Evolutionary conservation across 2,329 filamentous ascomycete genomes (phyloP).

Genomic region (Ceratocystis cacaofunesta): DNA sequence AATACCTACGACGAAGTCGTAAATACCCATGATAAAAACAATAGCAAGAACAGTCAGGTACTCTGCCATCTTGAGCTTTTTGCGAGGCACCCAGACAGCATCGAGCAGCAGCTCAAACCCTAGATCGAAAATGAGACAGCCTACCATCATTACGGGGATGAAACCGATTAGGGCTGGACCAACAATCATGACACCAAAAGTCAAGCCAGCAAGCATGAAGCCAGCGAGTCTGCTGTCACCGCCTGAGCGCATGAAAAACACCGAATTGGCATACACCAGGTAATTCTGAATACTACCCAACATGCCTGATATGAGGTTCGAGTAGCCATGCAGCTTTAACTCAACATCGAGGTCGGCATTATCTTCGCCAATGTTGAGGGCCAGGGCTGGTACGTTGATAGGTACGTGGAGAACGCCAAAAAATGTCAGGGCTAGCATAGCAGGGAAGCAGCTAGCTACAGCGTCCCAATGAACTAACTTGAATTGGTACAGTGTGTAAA

Average conservation of each 20-base stretch:
- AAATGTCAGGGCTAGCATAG: conserved; percentile 94
- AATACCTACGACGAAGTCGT: conserved; percentile 93
- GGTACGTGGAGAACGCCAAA: conserved; percentile 95
- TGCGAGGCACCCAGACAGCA: conserved; percentile 75
- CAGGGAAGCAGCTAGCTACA: conserved; percentile 68
- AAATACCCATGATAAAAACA: conserved; percentile 87
- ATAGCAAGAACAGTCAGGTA: conserved; percentile 83
- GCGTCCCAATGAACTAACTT: conserved; percentile 69
- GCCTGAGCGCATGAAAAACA: conserved; percentile 90
- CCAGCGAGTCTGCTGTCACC: conserved; percentile 78
- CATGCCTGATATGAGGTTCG: conserved; percentile 78
- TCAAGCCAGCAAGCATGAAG: conserved; percentile 65
- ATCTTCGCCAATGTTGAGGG: conserved; percentile 80
- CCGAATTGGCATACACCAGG: conserved; percentile 89
- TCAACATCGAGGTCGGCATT: conserved; percentile 84
- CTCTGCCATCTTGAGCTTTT: conserved; percentile 73
- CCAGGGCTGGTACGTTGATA: conserved; percentile 91
- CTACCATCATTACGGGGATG: conserved; percentile 94
- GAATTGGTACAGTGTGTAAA: conserved; percentile 89
- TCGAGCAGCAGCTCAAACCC: conserved; percentile 85
- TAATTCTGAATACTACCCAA: conserved; percentile 91
- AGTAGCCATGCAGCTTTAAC: conserved; percentile 80
- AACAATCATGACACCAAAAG: conserved; percentile 66
- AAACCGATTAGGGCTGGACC: conserved; percentile 82
- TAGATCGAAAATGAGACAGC: conserved; percentile 83